Percentiles rank a stretch among this genome's conserved stretches.
Conservation (phyloP, 169 alveolate species). For the Babesia caballi region DNA sequence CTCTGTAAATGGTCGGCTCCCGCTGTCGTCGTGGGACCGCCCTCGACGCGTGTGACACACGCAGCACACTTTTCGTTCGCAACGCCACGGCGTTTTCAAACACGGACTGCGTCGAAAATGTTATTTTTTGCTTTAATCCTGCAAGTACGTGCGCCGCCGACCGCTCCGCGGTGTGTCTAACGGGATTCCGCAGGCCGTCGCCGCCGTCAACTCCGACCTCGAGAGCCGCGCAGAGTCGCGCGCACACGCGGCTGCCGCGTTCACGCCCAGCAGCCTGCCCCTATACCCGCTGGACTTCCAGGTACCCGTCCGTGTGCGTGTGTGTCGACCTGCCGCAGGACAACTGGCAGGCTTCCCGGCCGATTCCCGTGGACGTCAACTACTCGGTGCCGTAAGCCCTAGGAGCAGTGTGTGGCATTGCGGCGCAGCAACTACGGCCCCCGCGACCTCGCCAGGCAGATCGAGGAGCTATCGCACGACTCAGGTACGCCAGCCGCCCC, state of each 20-base stretch:
- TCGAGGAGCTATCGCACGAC: constrained; percentile 3
- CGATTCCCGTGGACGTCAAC: constrained; percentile 57
- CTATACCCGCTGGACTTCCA: constrained; percentile 61
- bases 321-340: constrained; percentile 11
- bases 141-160: not conserved
- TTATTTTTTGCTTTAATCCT: not conserved
- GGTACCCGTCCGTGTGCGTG: constrained; percentile 25
- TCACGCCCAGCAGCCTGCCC: constrained; percentile 53
- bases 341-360: constrained; percentile 58
- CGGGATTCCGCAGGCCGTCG: constrained; percentile 6
- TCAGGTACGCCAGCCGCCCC: constrained; percentile 11
- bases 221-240: not conserved
- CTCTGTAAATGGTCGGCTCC: not conserved
- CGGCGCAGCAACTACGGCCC: constrained; percentile 42
- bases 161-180: not conserved
- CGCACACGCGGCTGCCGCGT: not conserved
- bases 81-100: not conserved
- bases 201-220: constrained; percentile 2
- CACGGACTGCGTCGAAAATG: constrained; percentile 6
- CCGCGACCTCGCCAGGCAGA: constrained; percentile 10
- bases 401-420: not conserved
- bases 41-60: not conserved
- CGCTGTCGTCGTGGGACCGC: not conserved
- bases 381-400: constrained; percentile 52
- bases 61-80: not conserved